These are phyloP conservation scores for Athelia sp. DNA, from an alignment of 1,284 basidiomycete genomes.

Conservation along the genomic window DNA sequence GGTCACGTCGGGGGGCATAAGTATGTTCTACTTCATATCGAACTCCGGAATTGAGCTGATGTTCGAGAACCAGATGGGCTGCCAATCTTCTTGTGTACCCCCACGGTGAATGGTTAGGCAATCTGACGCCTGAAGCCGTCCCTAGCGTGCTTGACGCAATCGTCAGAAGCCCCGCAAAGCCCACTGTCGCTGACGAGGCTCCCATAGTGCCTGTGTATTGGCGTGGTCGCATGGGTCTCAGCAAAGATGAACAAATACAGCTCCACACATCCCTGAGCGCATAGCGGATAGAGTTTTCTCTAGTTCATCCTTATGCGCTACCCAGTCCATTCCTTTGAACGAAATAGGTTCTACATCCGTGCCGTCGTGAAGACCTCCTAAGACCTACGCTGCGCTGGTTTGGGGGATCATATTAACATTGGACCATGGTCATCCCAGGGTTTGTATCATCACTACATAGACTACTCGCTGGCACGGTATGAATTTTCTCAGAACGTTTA, in stretches of 20 bases:
- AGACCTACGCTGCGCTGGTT: too few species aligned
- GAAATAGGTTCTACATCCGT: too few species aligned
- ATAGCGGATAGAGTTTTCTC: too few species aligned
- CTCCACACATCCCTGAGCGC: conserved; percentile 18
- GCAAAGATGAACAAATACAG: conserved; percentile 54
- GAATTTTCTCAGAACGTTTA: too few species aligned
- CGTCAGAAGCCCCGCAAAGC: conserved; percentile 26
- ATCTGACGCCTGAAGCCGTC: conserved; percentile 51
- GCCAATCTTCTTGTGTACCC: conserved; percentile 77
- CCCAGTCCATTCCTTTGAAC: too few species aligned
- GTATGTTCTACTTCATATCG: conserved; percentile 37
- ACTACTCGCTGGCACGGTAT: too few species aligned
- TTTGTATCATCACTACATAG: too few species aligned
- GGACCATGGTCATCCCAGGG: too few species aligned
- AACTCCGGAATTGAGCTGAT: conserved; percentile 6
- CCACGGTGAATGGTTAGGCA: conserved; percentile 75
- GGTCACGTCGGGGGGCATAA: conserved; percentile 84
- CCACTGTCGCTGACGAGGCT: conserved; percentile 22
- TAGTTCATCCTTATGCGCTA: too few species aligned
- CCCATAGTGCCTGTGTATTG: conserved; percentile 47
- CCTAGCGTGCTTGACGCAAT: conserved; percentile 48
- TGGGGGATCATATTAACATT: too few species aligned
- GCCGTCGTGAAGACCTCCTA: too few species aligned
- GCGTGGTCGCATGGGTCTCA: conserved; percentile 74
- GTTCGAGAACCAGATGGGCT: conserved; percentile 51